Conservation (phyloP, 2,329 filamentous ascomycete genomes). For the Myriosclerotinia scirpicola region DNA sequence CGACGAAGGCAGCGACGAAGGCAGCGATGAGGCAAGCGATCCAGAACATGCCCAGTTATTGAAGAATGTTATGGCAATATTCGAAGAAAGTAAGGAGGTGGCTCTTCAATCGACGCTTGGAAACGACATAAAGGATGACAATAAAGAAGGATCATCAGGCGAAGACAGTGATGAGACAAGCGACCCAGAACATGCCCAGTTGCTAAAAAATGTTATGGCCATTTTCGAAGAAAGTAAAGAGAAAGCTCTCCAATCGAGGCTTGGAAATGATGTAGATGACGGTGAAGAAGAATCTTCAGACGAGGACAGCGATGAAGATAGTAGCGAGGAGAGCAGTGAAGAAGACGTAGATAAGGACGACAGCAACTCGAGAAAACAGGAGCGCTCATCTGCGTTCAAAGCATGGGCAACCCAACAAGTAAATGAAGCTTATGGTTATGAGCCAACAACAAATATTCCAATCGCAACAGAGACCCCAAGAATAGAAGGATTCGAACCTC, state of each 20-base stretch:
- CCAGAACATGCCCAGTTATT: slow-evolving; percentile 12
- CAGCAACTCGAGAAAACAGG: slow-evolving; percentile 42
- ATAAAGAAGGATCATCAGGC: slow-evolving; percentile 26
- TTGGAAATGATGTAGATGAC: slow-evolving; percentile 31
- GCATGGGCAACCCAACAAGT: slow-evolving; percentile 86
- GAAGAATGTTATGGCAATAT: slow-evolving; percentile 13
- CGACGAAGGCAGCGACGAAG: slow-evolving; percentile 4
- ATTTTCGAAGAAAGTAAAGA: slow-evolving; percentile 19
- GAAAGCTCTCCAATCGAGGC: neutral
- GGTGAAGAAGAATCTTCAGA: slow-evolving; percentile 27
- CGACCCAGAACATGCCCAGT: slow-evolving; percentile 10
- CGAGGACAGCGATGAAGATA: slow-evolving; percentile 24
- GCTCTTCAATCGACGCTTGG: slow-evolving; percentile 1
- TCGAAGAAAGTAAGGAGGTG: slow-evolving; percentile 17
- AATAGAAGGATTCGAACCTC: slow-evolving; percentile 62
- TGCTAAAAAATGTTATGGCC: slow-evolving; percentile 8
- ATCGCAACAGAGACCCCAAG: slow-evolving; percentile 49
- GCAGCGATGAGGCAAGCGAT: slow-evolving; percentile 2
- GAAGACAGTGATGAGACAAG: slow-evolving; percentile 19
- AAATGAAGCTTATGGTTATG: slow-evolving; percentile 75
- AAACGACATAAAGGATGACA: slow-evolving; percentile 31
- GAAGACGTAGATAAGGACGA: slow-evolving; percentile 40
- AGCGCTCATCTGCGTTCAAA: slow-evolving; percentile 73
- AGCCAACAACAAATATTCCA: slow-evolving; percentile 46
- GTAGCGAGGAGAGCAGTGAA: slow-evolving; percentile 32